Evolutionary conservation across 768 basidiomycete genomes (phyloP), one percentile per base, ranked within the genome.

Genomic region (Russula lepida): DNA sequence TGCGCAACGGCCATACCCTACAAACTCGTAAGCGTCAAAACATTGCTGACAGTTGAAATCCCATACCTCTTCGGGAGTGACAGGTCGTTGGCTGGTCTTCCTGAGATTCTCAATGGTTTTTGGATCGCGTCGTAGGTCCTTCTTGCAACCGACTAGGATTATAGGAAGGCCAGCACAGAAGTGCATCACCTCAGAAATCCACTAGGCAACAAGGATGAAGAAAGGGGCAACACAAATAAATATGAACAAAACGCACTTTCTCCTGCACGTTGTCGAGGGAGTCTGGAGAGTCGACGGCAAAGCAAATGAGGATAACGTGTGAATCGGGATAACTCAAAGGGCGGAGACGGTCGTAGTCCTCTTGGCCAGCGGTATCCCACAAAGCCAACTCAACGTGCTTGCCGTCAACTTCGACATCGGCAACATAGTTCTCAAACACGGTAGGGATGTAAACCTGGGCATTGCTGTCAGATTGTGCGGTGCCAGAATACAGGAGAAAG

Each of bases 311-410:
- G 78, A 99, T 98, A 75, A 99, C 95, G 73, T 99, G 95, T n/a
- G 93, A 95, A 78, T 98, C 95, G 59, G 95, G 95, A 77, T 99
- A 99, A 69, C 89, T 92, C 72, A 99, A 84, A 63, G 97, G 97
- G 59, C 97, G 84, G 68, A 99, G 91, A 69, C 95, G 91, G 76
- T 98, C 97, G 75, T 98, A 98, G 74, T 98, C 97, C 77, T 98
- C 95, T 75, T 98, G 95, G 56, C 97, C 97, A 35, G 97, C 95
- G 55, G 97, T 98, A 95, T 98, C 97, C 97, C 97, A 98, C 69
- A 99, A 78, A 30, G 97, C 95, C 69, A 99, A 81, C 76, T 99
- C 97, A 69, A 98, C 95, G 72, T 95, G 92, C 79, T 95, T 98
- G 68, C 92, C 92, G 71, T 98, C 95, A 64, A 98, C 95, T 74